These are phyloP conservation scores for Artomyces pyxidatus DNA, from an alignment of 768 basidiomycete species.

Conservation along the genomic window DNA sequence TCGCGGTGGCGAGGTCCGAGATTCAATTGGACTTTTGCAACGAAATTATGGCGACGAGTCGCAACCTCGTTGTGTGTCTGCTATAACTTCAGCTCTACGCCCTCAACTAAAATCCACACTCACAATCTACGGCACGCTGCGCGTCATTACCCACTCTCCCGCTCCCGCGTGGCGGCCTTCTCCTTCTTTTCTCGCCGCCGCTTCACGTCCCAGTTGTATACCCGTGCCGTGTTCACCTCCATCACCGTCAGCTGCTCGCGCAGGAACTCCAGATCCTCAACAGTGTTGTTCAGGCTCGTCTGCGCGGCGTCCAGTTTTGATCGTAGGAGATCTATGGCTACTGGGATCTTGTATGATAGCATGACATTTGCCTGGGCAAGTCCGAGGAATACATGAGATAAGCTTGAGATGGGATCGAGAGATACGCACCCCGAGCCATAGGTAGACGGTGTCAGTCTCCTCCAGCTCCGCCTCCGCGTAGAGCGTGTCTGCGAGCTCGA, in stretches of 20 bases:
- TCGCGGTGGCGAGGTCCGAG: no score
- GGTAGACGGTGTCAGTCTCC: slow-evolving; percentile 80
- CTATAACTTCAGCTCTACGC: no score
- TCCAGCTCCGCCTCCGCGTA: slow-evolving; percentile 87
- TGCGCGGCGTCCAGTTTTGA: slow-evolving; percentile 72
- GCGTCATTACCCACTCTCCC: no score
- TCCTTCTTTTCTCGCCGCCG: slow-evolving; percentile 46
- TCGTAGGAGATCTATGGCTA: slow-evolving; percentile 65
- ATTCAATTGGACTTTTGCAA: no score
- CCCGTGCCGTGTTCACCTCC: slow-evolving; percentile 91
- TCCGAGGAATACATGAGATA: neutral
- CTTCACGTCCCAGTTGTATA: slow-evolving; percentile 96
- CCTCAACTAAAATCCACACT: no score
- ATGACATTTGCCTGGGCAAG: slow-evolving; percentile 84
- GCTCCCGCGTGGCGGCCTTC: no score
- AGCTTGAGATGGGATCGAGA: neutral
- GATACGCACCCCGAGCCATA: slow-evolving; percentile 88
- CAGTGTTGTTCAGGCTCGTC: slow-evolving; percentile 51
- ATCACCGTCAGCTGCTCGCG: slow-evolving; percentile 94
- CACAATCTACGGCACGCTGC: no score
- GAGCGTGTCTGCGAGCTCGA: slow-evolving; percentile 93
- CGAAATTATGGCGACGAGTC: no score
- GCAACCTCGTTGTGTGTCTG: no score
- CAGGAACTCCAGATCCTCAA: slow-evolving; percentile 88
- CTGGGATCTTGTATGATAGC: slow-evolving; percentile 84